Base-by-base conservation (phyloP, 1,139 yeast genomes). In the Candida sanyaensis region DNA sequence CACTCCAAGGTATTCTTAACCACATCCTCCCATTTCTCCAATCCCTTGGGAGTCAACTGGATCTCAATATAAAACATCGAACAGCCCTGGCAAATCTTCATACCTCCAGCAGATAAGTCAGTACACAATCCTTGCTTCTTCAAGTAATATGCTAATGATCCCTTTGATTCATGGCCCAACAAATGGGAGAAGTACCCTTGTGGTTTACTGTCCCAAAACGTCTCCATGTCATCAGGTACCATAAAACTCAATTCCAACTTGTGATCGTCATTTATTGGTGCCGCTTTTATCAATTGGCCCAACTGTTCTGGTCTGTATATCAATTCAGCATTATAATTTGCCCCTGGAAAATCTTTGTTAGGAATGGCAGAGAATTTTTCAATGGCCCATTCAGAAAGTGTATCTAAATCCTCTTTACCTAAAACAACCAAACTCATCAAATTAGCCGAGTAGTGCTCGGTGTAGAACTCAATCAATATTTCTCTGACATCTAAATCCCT, bases 161-260 rank as follows among this genome's bases (percentile, higher is more conserved):
- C 98, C 46, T 83, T 76, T 46, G 80, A 89, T 69, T 93, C 98
- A 64, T 93, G 98, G 31, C 99, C 98, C 48, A 93, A 69, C 49
- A 93, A 73, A 64, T 92, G 97, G 26, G 93, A 81, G 56, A 74
- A 78, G 64, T 90, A 88, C 46, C 77, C 80, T 10, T 80, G 76
- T 0, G 97, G 96, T 56, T 82, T 83, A 27, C 80, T 75, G 43
- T 79, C 78, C 88, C 93, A 88, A 47, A 77, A 67, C 12, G 69
- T 67, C 31, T 78, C 81, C 49, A 78, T 75, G 57, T 84, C 86
- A 59, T 88, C 92, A 1, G 97, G 97, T 11, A 88, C 79, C 51
- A 81, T 75, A 64, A 93, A 93, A 4, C 80, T 66, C 12, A 93
- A 54, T 52, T 85, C 88, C 42, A 93, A 63, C 53, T 78, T 77